phyloP scores from a whole-genome alignment of 805 yeast genomes.

The Hanseniaspora singularis region DNA sequence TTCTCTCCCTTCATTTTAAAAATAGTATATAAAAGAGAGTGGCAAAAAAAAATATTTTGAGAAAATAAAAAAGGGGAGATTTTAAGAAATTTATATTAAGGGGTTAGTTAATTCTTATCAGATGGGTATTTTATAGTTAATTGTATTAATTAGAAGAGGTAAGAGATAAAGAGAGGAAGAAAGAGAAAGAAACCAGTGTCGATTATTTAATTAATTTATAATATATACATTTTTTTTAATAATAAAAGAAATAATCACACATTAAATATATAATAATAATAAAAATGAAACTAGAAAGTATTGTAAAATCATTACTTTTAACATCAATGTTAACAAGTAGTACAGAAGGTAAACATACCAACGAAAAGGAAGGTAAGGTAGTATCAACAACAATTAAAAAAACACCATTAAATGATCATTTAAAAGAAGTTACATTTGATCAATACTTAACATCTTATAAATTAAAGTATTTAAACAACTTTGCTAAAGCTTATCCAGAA shows the following conservation, averaged over 20 bases:
- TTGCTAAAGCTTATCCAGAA: slow-evolving; percentile 36
- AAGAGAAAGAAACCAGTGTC: too few relatives aligned
- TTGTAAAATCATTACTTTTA: slow-evolving; percentile 22
- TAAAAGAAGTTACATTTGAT: slow-evolving; percentile 39
- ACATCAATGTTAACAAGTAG: slow-evolving; percentile 26
- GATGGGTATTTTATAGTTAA: too few relatives aligned
- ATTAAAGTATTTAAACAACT: slow-evolving; percentile 45
- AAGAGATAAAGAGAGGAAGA: too few relatives aligned
- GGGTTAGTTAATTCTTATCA: too few relatives aligned
- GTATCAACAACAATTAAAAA: slow-evolving; percentile 49
- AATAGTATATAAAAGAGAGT: too few relatives aligned
- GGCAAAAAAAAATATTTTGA: too few relatives aligned
- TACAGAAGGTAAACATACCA: slow-evolving; percentile 19
- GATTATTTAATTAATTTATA: too few relatives aligned
- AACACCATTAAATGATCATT: slow-evolving; percentile 44
- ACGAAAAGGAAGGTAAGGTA: slow-evolving; percentile 30
- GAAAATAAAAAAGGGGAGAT: too few relatives aligned
- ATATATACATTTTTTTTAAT: not conserved
- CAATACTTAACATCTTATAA: slow-evolving; percentile 49
- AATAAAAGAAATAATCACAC: not conserved
- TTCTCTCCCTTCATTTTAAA: too few relatives aligned
- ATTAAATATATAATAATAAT: not conserved
- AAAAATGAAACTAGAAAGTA: slow-evolving; percentile 12
- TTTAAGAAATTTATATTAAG: too few relatives aligned
- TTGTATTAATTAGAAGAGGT: too few relatives aligned